phyloP scores from a whole-genome alignment of 352 stramenopile genomes.

The Phytophthora ohioensis region DNA sequence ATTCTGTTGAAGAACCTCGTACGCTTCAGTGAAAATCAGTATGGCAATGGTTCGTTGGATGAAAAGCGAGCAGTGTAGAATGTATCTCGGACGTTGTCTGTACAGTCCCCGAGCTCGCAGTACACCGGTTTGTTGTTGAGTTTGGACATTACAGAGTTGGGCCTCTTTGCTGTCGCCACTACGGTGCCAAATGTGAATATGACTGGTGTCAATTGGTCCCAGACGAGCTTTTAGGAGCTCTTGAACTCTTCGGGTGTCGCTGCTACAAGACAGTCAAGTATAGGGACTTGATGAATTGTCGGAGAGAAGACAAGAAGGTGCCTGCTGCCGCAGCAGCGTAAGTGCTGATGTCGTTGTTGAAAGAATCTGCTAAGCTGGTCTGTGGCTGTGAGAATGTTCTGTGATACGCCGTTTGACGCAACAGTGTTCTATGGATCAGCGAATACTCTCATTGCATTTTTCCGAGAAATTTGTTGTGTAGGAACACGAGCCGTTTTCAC shows the following conservation, averaged over 20 bases:
- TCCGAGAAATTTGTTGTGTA: not conserved
- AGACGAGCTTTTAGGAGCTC: too few relatives aligned
- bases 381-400: slow-evolving; percentile 25
- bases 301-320: slow-evolving; percentile 6
- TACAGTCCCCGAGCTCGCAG: slow-evolving; percentile 27
- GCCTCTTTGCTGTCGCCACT: too few relatives aligned
- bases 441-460: slow-evolving; percentile 22
- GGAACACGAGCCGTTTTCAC: too few relatives aligned
- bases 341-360: slow-evolving; percentile 28
- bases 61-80: slow-evolving; percentile 36
- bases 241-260: too few relatives aligned
- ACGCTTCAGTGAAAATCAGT: slow-evolving; percentile 30
- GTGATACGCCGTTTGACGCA: slow-evolving; percentile 18
- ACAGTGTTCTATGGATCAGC: slow-evolving; percentile 30
- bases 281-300: slow-evolving; percentile 28
- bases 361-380: slow-evolving; percentile 18
- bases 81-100: slow-evolving; percentile 24
- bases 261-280: not conserved
- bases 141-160: slow-evolving; percentile 24
- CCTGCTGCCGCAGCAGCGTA: slow-evolving; percentile 7
- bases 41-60: slow-evolving; percentile 27
- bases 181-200: too few relatives aligned
- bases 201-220: too few relatives aligned
- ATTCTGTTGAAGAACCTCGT: slow-evolving; percentile 26
- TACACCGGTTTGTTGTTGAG: slow-evolving; percentile 31